These are phyloP conservation scores for Bacidia gigantensis DNA, from an alignment of 495 filamentous ascomycete species.

Conservation along the genomic window DNA sequence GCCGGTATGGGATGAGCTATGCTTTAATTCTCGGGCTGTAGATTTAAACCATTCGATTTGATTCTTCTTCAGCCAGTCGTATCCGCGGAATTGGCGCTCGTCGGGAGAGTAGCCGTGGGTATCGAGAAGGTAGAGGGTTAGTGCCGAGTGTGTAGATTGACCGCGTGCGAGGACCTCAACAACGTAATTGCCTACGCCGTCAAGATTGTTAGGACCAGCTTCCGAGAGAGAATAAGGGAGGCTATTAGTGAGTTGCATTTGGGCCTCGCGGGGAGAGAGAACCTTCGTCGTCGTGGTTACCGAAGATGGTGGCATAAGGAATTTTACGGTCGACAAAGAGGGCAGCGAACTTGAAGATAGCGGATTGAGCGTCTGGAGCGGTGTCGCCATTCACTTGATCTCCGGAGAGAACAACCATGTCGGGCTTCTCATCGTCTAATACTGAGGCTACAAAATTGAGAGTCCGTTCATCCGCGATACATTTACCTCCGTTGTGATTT, in stretches of 20 bases:
- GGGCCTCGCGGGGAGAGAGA: conserved; percentile 55
- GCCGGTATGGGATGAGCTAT: conserved; percentile 50
- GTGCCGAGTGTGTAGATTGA: conserved; percentile 56
- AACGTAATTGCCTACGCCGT: conserved; percentile 88
- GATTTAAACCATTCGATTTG: conserved; percentile 90
- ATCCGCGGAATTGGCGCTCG: conserved; percentile 69
- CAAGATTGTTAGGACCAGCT: conserved; percentile 67
- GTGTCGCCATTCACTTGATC: conserved; percentile 95
- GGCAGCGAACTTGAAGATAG: conserved; percentile 86
- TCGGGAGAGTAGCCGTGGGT: conserved; percentile 88
- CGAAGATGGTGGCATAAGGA: conserved; percentile 88
- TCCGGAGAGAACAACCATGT: conserved; percentile 78
- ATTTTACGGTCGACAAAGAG: conserved; percentile 75
- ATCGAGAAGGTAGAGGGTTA: conserved; percentile 89
- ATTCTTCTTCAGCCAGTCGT: conserved; percentile 89
- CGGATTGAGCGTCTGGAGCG: conserved; percentile 78
- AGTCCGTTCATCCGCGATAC: conserved; percentile 83
- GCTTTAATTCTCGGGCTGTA: conserved; percentile 53
- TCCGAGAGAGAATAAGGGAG: conserved; percentile 80
- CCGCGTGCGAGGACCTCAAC: conserved; percentile 78
- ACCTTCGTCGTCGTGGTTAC: conserved; percentile 94
- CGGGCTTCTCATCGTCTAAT: conserved; percentile 81
- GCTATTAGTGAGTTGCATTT: conserved; percentile 73
- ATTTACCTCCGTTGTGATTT: conserved; percentile 55
- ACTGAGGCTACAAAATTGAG: conserved; percentile 74